Evolutionary conservation across 1,139 yeast genomes (phyloP).

Genomic region (Debaryomyces singareniensis): DNA sequence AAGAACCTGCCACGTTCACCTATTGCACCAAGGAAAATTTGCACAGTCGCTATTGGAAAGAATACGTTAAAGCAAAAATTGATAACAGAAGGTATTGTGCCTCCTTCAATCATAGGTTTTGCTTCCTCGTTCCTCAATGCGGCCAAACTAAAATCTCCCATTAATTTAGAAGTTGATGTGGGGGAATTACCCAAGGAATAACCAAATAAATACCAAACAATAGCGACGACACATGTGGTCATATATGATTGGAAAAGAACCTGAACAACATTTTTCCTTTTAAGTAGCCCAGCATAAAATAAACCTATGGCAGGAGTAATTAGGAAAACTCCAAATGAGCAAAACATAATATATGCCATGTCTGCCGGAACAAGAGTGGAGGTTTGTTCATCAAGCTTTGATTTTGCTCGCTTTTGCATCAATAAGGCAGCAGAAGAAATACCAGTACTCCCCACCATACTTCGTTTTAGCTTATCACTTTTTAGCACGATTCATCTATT

Average conservation of each 20-base stretch:
- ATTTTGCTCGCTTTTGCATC: conserved; percentile 2
- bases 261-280: conserved; percentile 31
- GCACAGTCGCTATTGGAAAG: conserved; percentile 43
- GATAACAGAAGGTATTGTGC: conserved; percentile 33
- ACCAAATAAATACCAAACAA: conserved; percentile 40
- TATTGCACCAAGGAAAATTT: conserved; percentile 39
- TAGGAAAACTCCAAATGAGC: conserved; percentile 35
- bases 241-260: conserved; percentile 34
- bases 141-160: conserved; percentile 33
- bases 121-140: conserved; percentile 33
- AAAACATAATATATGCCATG: conserved; percentile 31
- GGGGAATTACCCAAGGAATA: conserved; percentile 36
- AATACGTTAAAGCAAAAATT: conserved; percentile 36
- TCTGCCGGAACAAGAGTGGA: conserved; percentile 15
- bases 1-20: conserved; percentile 37
- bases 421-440: background rate
- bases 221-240: conserved; percentile 29
- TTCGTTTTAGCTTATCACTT: no score
- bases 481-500: no score
- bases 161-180: conserved; percentile 26
- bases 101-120: conserved; percentile 30
- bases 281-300: conserved; percentile 34
- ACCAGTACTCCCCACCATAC: background rate
- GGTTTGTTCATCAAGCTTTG: conserved; percentile 5
- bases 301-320: conserved; percentile 41